These are phyloP conservation scores for Exophiala alcalophila DNA, from an alignment of 2,329 filamentous ascomycete species.

Conservation along the genomic window DNA sequence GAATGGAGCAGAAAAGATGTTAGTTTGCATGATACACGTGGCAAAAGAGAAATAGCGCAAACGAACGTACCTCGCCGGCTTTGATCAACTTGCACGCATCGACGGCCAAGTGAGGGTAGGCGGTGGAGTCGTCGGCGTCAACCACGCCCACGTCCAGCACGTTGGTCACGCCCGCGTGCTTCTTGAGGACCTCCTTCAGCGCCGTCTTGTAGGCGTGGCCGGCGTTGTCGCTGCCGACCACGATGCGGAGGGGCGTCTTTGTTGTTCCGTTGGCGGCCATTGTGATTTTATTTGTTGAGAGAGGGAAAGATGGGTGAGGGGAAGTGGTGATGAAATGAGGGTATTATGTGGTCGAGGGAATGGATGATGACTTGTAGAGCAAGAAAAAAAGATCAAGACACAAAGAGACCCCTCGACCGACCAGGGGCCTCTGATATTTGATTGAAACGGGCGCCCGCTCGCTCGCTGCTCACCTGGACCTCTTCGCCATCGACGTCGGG, in stretches of 20 bases:
- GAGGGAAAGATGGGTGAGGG: too few relatives aligned
- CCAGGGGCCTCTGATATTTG: too few relatives aligned
- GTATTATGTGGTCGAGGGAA: too few relatives aligned
- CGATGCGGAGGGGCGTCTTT: slow-evolving; percentile 52
- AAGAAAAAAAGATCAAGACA: too few relatives aligned
- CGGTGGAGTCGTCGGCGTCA: slow-evolving; percentile 66
- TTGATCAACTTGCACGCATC: slow-evolving; percentile 60
- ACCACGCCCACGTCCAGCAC: slow-evolving; percentile 74
- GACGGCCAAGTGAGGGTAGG: slow-evolving; percentile 76
- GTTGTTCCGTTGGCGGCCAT: slow-evolving; percentile 20
- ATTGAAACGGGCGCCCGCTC: too few relatives aligned
- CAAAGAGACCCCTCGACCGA: too few relatives aligned
- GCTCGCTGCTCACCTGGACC: too few relatives aligned
- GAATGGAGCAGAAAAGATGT: background rate
- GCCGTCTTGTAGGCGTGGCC: slow-evolving; percentile 75
- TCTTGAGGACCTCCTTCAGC: slow-evolving; percentile 69
- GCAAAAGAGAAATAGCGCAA: slow-evolving; percentile 1
- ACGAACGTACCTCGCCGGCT: slow-evolving; percentile 39
- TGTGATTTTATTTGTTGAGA: too few relatives aligned
- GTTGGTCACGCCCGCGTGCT: slow-evolving; percentile 62
- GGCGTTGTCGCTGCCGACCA: slow-evolving; percentile 66
- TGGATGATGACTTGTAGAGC: too few relatives aligned
- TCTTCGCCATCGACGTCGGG: too few relatives aligned
- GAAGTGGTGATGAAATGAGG: too few relatives aligned
- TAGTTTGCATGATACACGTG: too few relatives aligned